Conservation (phyloP, 1,284 basidiomycete species). For the Rhodotorula sp. region DNA sequence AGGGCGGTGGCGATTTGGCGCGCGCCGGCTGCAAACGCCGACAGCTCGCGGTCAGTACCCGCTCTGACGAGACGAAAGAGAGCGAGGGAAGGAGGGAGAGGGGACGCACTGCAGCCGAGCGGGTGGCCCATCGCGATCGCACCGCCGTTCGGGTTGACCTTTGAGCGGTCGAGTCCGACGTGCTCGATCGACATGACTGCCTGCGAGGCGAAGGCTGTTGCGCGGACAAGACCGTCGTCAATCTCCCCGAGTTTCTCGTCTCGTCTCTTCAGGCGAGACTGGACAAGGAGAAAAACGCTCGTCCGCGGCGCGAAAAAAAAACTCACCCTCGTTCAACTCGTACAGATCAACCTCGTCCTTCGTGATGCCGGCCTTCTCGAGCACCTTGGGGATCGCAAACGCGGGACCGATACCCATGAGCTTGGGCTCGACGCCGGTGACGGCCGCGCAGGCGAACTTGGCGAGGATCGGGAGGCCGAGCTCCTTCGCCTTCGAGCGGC, state of each 20-base stretch:
- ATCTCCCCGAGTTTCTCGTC: background rate
- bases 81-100: background rate
- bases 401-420: conserved; percentile 88
- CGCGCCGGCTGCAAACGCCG: conserved; percentile 56
- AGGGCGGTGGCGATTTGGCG: conserved; percentile 83
- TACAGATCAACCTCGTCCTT: conserved; percentile 80
- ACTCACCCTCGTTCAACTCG: conserved; percentile 72
- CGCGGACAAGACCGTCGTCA: background rate
- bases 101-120: conserved; percentile 17
- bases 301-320: conserved; percentile 55
- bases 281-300: conserved; percentile 55
- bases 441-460: conserved; percentile 78
- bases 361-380: conserved; percentile 68
- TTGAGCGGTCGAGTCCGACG: conserved; percentile 50
- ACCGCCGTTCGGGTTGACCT: conserved; percentile 54
- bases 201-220: conserved; percentile 51
- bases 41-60: background rate
- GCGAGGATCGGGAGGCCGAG: conserved; percentile 87
- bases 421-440: conserved; percentile 65
- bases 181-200: conserved; percentile 59
- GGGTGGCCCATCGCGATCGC: conserved; percentile 54
- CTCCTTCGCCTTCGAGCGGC: conserved; percentile 80
- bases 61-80: background rate
- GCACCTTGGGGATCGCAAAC: conserved; percentile 74
- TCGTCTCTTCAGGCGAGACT: background rate